Percentiles rank a stretch among this genome's conserved stretches.
These are phyloP conservation scores for Mucuna pruriens DNA, from an alignment of 306 rosid genomes.

Conservation along the genomic window DNA sequence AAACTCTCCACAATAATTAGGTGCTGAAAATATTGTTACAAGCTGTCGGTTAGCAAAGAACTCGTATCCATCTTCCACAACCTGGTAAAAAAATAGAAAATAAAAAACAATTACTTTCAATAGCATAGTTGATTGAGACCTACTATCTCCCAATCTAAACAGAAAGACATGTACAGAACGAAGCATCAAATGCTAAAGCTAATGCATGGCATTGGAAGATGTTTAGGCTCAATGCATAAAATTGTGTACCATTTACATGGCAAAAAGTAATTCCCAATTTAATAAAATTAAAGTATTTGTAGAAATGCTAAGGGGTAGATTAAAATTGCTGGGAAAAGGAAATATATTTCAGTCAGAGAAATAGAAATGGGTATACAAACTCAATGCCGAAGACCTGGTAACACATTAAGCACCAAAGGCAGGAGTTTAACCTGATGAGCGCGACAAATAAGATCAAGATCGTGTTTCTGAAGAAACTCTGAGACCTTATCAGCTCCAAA, in stretches of 20 bases:
- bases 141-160: constrained; percentile 25
- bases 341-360: constrained; percentile 30
- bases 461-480: constrained; percentile 86
- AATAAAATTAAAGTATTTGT: background rate
- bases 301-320: background rate
- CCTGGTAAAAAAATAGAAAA: constrained; percentile 54
- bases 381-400: constrained; percentile 26
- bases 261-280: constrained; percentile 8
- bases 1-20: constrained; percentile 96
- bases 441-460: constrained; percentile 95
- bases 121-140: constrained; percentile 9
- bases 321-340: constrained; percentile 18
- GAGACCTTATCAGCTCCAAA: constrained; percentile 87
- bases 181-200: constrained; percentile 22
- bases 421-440: constrained; percentile 86
- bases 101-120: constrained; percentile 25
- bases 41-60: constrained; percentile 88
- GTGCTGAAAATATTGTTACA: constrained; percentile 94
- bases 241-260: background rate
- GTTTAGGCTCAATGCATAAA: constrained; percentile 5
- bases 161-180: constrained; percentile 1
- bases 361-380: constrained; percentile 31
- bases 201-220: constrained; percentile 17
- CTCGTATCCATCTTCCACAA: constrained; percentile 94
- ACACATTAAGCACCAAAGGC: constrained; percentile 26